A percentile compares a stretch with the other conserved stretches of the same genome.
phyloP scores from a whole-genome alignment of 2,329 filamentous ascomycete genomes.

The Botrytis aclada region DNA sequence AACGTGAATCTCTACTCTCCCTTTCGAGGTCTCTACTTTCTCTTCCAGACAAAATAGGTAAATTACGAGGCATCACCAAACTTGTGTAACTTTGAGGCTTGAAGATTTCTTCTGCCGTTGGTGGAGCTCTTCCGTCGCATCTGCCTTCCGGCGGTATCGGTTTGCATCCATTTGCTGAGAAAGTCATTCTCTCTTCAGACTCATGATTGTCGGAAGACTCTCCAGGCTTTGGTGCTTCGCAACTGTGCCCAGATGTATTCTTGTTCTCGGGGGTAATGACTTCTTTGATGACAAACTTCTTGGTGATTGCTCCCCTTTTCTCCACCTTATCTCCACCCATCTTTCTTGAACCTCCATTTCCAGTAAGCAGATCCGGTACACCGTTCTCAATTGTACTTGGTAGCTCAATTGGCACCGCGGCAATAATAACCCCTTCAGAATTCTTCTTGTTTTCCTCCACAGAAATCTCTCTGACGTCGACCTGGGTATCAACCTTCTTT shows the following conservation, averaged over 20 bases:
- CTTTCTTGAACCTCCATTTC: background rate
- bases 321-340: background rate
- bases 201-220: background rate
- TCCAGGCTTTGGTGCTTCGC: background rate
- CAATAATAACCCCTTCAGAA: too few species aligned
- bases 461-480: too few species aligned
- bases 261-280: background rate
- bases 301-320: background rate
- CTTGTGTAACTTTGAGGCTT: background rate
- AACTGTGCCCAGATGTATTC: background rate
- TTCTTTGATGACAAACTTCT: background rate
- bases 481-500: background rate
- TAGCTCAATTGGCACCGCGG: background rate
- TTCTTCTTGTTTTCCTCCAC: too few species aligned
- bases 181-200: background rate
- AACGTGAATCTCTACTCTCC: background rate
- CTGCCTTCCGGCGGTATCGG: background rate
- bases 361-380: background rate
- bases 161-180: background rate
- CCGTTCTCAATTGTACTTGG: background rate
- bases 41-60: background rate
- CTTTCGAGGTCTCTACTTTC: too few species aligned
- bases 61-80: background rate
- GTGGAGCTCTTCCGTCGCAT: background rate
- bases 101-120: background rate